Percentiles rank a stretch among this genome's conserved stretches.
These are phyloP conservation scores for Iodosphaeria phyllophila DNA, from an alignment of 2,329 filamentous ascomycete species.

Conservation along the genomic window DNA sequence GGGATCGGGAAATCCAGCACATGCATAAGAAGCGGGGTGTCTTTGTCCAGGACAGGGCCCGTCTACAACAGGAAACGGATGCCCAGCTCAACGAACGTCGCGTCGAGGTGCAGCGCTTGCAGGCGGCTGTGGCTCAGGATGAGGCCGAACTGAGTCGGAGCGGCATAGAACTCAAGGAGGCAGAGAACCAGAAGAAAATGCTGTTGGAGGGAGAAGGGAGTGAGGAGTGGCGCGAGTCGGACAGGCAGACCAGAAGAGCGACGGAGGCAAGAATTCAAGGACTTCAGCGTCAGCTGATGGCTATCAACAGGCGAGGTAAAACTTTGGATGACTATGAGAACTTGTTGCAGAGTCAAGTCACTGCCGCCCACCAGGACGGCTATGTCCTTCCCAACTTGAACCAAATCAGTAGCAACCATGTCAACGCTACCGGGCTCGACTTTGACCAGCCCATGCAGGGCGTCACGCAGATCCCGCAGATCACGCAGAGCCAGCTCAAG, in stretches of 20 bases:
- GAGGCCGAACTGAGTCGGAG: slow-evolving; percentile 60
- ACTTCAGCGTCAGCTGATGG: slow-evolving; percentile 28
- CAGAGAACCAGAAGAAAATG: slow-evolving; percentile 52
- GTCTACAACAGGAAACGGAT: slow-evolving; percentile 31
- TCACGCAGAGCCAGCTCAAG: slow-evolving; percentile 22
- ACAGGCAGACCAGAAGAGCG: slow-evolving; percentile 31
- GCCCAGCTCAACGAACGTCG: slow-evolving; percentile 31
- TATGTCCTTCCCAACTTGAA: slow-evolving; percentile 22
- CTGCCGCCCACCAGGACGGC: slow-evolving; percentile 22
- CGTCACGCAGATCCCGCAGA: too few species aligned
- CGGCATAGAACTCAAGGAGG: slow-evolving; percentile 49
- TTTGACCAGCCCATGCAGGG: slow-evolving; percentile 26
- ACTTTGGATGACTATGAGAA: slow-evolving; percentile 23
- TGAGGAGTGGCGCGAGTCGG: slow-evolving; percentile 32
- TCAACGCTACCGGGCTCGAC: slow-evolving; percentile 24
- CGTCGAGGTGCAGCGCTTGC: slow-evolving; percentile 36
- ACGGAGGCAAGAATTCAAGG: slow-evolving; percentile 35
- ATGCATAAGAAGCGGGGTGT: slow-evolving; percentile 36
- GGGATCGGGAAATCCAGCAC: slow-evolving; percentile 42
- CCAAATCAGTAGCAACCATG: too few species aligned
- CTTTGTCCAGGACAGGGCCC: slow-evolving; percentile 33
- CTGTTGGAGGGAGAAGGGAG: slow-evolving; percentile 42
- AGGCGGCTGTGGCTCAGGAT: slow-evolving; percentile 43
- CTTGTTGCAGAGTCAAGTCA: slow-evolving; percentile 26
- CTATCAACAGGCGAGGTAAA: slow-evolving; percentile 23